Evolutionary conservation across 108 stramenopile species (phyloP), one percentile per base, ranked within the genome.

Genomic region (Stephanodiscus triporus): DNA sequence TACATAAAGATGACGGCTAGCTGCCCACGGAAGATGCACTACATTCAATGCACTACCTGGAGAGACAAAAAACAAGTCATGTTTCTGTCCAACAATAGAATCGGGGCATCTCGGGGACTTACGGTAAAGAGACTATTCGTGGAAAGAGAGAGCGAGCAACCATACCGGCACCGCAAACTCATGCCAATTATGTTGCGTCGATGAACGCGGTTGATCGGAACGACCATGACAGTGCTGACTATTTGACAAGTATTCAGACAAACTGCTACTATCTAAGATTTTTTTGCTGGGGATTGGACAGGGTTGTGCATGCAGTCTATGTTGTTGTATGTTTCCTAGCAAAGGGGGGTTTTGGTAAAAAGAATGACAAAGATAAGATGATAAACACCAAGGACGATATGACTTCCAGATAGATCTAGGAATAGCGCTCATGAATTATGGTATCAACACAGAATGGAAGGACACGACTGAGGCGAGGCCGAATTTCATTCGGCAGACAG

Each of bases 401-500:
- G 43, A 42, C 10, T 70, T 70, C 29, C 70, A 70, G 57, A 48
- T 71, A 32, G 70, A 45, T 47, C 3, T 73, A 19, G 72, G 63
- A 7, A 34, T 63, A 24, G 72, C 48, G 11, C 20, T 73, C 30
- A 19, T 73, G 47, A 54, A 50, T n/a, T 64, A 73, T 37, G 72
- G 49, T 19, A 73, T 73, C 24, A 24, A 17, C 6, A 19, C 38
- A 16, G 61, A 72, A 6, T 72, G 72, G 72, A 30, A 53, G 26
- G 72, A 30, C 30, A 53, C 48, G n/a, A n/a, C 30, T n/a, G 36
- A 9, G 34, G 16, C 4, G n/a, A 19, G 20, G 34, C 72, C 72
- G 20, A 48, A 26, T 48, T 72, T 45, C 61, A 72, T 63, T 60
- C 27, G 62, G 7, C 72, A 72, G 62, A 22, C n/a, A 4, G 26